phyloP scores from a whole-genome alignment of 2,329 filamentous ascomycete species.

The Colletotrichum cuscutae region DNA sequence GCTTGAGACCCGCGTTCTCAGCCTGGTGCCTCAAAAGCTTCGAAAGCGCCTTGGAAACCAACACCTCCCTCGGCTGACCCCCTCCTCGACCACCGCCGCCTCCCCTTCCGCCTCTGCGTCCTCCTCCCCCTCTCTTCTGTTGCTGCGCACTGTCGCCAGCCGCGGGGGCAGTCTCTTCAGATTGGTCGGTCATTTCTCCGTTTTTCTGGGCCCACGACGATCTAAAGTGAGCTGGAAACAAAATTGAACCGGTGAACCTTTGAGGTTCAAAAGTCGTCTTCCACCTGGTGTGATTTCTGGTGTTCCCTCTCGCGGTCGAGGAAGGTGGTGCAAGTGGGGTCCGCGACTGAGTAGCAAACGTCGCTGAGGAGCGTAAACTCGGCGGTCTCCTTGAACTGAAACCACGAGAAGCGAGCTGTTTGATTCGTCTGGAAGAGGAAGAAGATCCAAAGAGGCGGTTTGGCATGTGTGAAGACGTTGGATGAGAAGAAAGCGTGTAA shows the following conservation, averaged over 20 bases:
- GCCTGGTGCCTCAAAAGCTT: conserved; percentile 67
- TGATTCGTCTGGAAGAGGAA: neutral
- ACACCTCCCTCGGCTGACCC: conserved; percentile 53
- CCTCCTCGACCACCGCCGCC: conserved; percentile 43
- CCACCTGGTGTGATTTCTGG: neutral
- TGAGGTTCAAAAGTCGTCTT: neutral
- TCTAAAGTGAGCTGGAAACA: neutral
- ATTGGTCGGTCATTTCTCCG: conserved; percentile 17
- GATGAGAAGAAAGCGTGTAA: neutral
- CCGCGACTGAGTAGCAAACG: neutral
- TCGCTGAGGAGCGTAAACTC: neutral
- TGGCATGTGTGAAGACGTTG: neutral
- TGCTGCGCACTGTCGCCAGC: conserved; percentile 32
- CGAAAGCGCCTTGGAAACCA: conserved; percentile 65
- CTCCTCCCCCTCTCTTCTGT: conserved; percentile 34
- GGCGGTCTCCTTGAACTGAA: neutral
- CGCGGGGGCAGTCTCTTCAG: conserved; percentile 4
- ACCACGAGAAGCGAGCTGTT: too few relatives aligned
- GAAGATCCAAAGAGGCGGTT: neutral
- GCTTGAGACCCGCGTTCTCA: conserved; percentile 62
- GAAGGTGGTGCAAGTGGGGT: neutral
- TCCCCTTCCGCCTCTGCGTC: conserved; percentile 41
- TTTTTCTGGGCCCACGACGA: neutral
- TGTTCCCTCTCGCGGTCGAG: neutral
- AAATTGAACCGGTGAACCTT: neutral